phyloP scores from a whole-genome alignment of 139 green algal species.

The Picochlorum sp. region DNA sequence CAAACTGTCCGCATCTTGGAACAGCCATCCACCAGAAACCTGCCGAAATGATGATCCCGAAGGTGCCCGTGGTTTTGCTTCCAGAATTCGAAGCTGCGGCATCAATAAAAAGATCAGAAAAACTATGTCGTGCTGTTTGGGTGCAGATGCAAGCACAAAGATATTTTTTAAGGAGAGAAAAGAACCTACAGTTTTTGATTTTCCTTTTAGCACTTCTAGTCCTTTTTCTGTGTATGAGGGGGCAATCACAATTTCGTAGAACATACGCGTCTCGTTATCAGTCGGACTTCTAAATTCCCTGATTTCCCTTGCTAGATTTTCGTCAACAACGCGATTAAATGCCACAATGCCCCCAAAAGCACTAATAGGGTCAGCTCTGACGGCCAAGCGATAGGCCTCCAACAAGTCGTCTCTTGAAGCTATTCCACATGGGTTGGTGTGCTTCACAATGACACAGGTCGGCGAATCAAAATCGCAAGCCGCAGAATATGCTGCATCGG shows the following conservation, averaged over 20 bases:
- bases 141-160: neutral
- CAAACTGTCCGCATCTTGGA: slow-evolving; percentile 77
- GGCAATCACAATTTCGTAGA: slow-evolving; percentile 99
- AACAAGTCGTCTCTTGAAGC: slow-evolving; percentile 63
- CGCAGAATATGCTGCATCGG: slow-evolving; percentile 61
- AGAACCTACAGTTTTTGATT: slow-evolving; percentile 72
- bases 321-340: slow-evolving; percentile 89
- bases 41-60: slow-evolving; percentile 67
- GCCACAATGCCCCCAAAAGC: slow-evolving; percentile 98
- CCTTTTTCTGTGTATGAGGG: slow-evolving; percentile 88
- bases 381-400: slow-evolving; percentile 88
- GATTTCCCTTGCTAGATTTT: slow-evolving; percentile 78
- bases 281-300: slow-evolving; percentile 84
- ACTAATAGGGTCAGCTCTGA: slow-evolving; percentile 86
- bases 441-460: slow-evolving; percentile 98
- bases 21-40: slow-evolving; percentile 69
- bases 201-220: slow-evolving; percentile 89
- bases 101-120: neutral
- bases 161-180: neutral
- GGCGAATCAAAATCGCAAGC: slow-evolving; percentile 68
- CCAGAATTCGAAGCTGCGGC: slow-evolving; percentile 82
- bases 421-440: slow-evolving; percentile 98
- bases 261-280: slow-evolving; percentile 96
- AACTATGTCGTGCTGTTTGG: neutral
- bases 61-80: slow-evolving; percentile 67